Evolutionary conservation across 371 early-diverging fungal genomes (phyloP).

Genomic region (Mucor racemosus): DNA sequence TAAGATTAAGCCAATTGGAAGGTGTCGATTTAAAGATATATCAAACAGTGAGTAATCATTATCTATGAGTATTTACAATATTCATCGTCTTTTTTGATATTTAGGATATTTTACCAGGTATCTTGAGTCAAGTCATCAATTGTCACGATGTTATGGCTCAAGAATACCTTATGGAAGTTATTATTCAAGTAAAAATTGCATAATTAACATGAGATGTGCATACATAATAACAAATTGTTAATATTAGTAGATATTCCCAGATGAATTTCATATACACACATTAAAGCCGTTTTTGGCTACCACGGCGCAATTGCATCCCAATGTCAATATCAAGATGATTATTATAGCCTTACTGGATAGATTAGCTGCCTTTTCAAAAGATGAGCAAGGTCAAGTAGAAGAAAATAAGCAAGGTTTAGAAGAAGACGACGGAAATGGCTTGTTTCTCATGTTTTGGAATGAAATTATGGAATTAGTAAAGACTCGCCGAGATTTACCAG

Average conservation of each 20-base stretch:
- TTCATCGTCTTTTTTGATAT: too few relatives aligned
- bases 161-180: slow-evolving; percentile 95
- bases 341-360: slow-evolving; percentile 90
- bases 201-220: neutral
- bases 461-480: slow-evolving; percentile 90
- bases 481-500: slow-evolving; percentile 84
- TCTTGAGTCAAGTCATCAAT: slow-evolving; percentile 90
- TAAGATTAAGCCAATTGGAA: slow-evolving; percentile 90
- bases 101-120: slow-evolving; percentile 80
- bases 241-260: slow-evolving; percentile 71
- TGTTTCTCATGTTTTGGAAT: slow-evolving; percentile 95
- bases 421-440: slow-evolving; percentile 8
- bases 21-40: slow-evolving; percentile 85
- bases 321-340: slow-evolving; percentile 89
- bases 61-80: neutral
- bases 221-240: neutral
- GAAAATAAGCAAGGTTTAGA: neutral
- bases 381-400: slow-evolving; percentile 24
- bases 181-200: slow-evolving; percentile 73
- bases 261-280: slow-evolving; percentile 91
- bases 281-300: slow-evolving; percentile 83
- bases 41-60: slow-evolving; percentile 55
- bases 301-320: slow-evolving; percentile 81
- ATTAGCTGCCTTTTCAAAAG: slow-evolving; percentile 55
- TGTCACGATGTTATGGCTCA: slow-evolving; percentile 94